These are phyloP conservation scores for Rhizopogon rudus DNA, from an alignment of 768 basidiomycete genomes.

Conservation along the genomic window DNA sequence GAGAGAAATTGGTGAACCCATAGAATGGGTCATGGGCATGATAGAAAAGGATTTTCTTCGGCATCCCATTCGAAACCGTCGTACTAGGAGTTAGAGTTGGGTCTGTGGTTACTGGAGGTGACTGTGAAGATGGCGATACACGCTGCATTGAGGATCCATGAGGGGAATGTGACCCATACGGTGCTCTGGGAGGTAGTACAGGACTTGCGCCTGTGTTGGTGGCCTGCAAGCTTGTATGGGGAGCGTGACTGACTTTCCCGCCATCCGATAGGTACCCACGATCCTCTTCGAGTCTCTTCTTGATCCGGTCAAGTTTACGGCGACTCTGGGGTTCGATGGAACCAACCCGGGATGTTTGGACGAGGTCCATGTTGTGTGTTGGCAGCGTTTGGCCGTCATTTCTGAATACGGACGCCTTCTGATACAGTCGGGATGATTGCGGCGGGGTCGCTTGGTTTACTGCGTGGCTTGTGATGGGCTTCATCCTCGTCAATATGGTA, in stretches of 20 bases:
- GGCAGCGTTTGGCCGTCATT: not conserved
- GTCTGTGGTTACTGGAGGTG: not conserved
- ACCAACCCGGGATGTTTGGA: constrained; percentile 24
- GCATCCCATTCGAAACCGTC: constrained; percentile 5
- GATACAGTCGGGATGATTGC: constrained; percentile 3
- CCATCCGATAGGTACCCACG: constrained; percentile 25
- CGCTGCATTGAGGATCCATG: not conserved
- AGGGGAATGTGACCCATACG: constrained; percentile 5
- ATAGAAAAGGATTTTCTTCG: constrained; percentile 27
- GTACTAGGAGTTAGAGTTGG: not conserved
- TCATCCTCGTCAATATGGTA: not conserved
- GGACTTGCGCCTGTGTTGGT: constrained; percentile 5
- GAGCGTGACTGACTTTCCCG: constrained; percentile 19
- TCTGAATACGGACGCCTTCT: not conserved
- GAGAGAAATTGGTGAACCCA: constrained; percentile 41
- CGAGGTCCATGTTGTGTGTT: constrained; percentile 25
- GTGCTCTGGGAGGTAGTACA: constrained; percentile 11
- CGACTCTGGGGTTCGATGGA: constrained; percentile 22
- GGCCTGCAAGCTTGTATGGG: constrained; percentile 22
- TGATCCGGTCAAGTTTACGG: constrained; percentile 24
- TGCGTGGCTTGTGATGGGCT: not conserved
- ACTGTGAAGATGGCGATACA: not conserved
- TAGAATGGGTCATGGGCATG: constrained; percentile 29
- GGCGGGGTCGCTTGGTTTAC: not conserved
- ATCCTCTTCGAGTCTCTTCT: constrained; percentile 24